These are phyloP conservation scores for Citrus reticulata DNA, from an alignment of 345 rosid species.

Conservation along the genomic window DNA sequence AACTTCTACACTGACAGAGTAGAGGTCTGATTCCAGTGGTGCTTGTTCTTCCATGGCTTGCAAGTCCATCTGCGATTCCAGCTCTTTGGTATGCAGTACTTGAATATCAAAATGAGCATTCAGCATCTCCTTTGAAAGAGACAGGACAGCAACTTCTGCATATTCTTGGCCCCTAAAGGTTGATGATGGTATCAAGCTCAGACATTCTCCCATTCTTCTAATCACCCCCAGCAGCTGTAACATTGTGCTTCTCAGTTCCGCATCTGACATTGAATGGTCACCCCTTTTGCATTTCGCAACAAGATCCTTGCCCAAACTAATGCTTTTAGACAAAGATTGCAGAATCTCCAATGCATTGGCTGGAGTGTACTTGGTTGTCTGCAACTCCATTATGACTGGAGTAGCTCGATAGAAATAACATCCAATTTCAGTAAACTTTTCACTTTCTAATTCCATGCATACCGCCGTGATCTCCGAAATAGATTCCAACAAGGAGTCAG, in stretches of 20 bases:
- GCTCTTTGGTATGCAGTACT: conserved; percentile 13
- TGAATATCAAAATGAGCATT: conserved; percentile 34
- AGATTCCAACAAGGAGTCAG: conserved; percentile 42
- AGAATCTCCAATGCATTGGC: conserved; percentile 42
- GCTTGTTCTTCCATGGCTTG: conserved; percentile 14
- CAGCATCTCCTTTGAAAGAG: conserved; percentile 75
- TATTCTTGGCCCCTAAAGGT: conserved; percentile 44
- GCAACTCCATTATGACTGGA: conserved; percentile 66
- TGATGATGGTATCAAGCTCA: conserved; percentile 63
- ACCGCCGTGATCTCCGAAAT: conserved; percentile 46
- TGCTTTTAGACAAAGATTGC: conserved; percentile 43
- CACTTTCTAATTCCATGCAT: conserved; percentile 35
- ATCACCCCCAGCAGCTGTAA: conserved; percentile 42
- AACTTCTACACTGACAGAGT: conserved; percentile 40
- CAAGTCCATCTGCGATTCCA: conserved; percentile 12
- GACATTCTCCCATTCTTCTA: conserved; percentile 51
- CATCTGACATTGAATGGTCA: conserved; percentile 26
- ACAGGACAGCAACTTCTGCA: conserved; percentile 48
- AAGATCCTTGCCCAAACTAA: conserved; percentile 46
- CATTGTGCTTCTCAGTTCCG: conserved; percentile 36
- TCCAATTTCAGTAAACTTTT: conserved; percentile 44
- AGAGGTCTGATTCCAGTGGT: conserved; percentile 57
- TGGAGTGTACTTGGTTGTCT: conserved; percentile 32
- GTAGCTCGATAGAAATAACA: conserved; percentile 68
- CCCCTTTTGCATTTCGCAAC: conserved; percentile 24